Percentiles rank a stretch among this genome's conserved stretches.
These are phyloP conservation scores for Kondoa subrosea DNA, from an alignment of 768 basidiomycete genomes.

Conservation along the genomic window DNA sequence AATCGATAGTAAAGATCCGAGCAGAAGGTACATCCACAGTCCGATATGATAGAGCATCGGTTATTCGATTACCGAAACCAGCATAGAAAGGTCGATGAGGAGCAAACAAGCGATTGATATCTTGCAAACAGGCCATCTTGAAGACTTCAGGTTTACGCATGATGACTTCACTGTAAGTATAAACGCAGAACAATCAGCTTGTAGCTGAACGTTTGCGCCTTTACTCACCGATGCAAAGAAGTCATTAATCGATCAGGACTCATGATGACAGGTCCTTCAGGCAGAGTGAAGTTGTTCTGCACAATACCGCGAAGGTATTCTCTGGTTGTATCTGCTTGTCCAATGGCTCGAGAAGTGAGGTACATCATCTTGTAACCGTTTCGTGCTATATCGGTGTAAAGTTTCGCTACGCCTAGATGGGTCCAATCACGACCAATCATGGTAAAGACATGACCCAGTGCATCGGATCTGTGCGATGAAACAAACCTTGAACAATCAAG, in stretches of 20 bases:
- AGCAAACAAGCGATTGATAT: constrained; percentile 70
- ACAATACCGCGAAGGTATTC: constrained; percentile 87
- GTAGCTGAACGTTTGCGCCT: not conserved
- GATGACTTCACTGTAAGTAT: constrained; percentile 66
- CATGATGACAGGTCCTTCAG: constrained; percentile 97
- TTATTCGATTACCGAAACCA: constrained; percentile 95
- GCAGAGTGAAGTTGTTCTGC: constrained; percentile 89
- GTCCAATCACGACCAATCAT: constrained; percentile 99
- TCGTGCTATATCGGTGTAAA: constrained; percentile 83
- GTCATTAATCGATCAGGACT: constrained; percentile 90
- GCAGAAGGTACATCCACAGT: constrained; percentile 86
- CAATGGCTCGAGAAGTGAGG: constrained; percentile 88
- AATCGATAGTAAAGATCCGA: constrained; percentile 88
- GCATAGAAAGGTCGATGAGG: constrained; percentile 73
- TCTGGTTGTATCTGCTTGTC: constrained; percentile 89
- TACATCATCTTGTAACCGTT: constrained; percentile 99
- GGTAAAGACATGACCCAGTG: constrained; percentile 85
- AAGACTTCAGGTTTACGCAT: constrained; percentile 99
- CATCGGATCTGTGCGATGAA: constrained; percentile 55
- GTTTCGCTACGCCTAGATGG: constrained; percentile 85
- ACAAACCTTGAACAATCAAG: not conserved
- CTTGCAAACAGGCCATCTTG: constrained; percentile 96
- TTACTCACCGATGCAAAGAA: constrained; percentile 67
- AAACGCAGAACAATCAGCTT: not conserved
- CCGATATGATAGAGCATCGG: constrained; percentile 93